A percentile compares a stretch with the other conserved stretches of the same genome.
Conservation (phyloP, 2,329 filamentous ascomycete species). For the Microcera coccophila region DNA sequence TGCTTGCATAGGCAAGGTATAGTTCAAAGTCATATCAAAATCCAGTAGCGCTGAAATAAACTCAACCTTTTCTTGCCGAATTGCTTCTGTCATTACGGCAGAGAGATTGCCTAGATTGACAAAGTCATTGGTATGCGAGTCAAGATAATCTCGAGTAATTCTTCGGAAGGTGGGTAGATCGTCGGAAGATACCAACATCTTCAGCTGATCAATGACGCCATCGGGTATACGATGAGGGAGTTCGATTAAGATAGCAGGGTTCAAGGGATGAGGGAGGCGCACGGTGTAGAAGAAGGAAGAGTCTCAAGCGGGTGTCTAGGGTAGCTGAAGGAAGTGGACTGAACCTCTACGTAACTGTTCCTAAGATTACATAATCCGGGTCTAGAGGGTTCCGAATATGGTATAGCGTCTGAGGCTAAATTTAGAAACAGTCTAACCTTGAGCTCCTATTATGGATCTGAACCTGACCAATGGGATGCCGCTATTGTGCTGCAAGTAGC, state of each 20-base stretch:
- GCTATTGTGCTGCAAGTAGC: too few species aligned
- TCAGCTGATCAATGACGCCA: neutral
- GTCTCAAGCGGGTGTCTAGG: too few species aligned
- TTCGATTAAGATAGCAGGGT: neutral
- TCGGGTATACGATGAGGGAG: neutral
- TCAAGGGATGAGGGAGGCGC: neutral
- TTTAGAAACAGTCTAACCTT: too few species aligned
- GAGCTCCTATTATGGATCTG: too few species aligned
- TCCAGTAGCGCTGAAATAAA: neutral
- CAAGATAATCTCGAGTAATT: neutral
- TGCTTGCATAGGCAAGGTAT: neutral
- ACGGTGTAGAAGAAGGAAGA: too few species aligned
- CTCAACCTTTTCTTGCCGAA: neutral
- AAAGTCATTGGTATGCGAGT: neutral
- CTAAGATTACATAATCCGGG: too few species aligned
- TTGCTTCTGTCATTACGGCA: neutral
- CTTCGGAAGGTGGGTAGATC: neutral
- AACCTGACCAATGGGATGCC: too few species aligned
- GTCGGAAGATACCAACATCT: neutral
- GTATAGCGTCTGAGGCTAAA: too few species aligned
- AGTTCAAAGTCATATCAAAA: neutral
- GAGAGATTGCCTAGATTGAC: neutral
- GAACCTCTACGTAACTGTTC: too few species aligned
- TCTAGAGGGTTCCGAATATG: too few species aligned
- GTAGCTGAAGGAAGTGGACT: too few species aligned